A percentile compares a stretch with the other conserved stretches of the same genome.
These are phyloP conservation scores for Macrolepiota albuminosa DNA, from an alignment of 768 basidiomycete genomes.

Conservation along the genomic window DNA sequence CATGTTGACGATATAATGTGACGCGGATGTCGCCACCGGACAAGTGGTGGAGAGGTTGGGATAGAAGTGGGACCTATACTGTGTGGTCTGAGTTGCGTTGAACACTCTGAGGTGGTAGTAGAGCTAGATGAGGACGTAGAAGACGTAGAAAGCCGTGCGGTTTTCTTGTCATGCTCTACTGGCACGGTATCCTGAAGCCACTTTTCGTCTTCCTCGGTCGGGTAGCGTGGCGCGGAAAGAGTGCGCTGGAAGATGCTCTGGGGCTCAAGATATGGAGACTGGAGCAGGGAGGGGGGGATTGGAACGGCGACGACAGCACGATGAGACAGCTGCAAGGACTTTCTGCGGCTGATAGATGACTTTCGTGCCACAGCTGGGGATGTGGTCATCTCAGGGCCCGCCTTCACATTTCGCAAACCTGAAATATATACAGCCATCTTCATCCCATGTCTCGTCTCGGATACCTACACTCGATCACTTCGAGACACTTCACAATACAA, in stretches of 20 bases:
- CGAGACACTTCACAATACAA: neutral
- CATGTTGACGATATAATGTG: slow-evolving; percentile 7
- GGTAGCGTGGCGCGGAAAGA: slow-evolving; percentile 26
- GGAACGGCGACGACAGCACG: slow-evolving; percentile 36
- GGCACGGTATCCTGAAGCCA: slow-evolving; percentile 68
- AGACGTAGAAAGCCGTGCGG: slow-evolving; percentile 2
- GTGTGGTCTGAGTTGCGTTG: neutral
- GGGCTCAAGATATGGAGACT: slow-evolving; percentile 51
- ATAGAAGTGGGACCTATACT: slow-evolving; percentile 1
- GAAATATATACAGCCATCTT: slow-evolving; percentile 1
- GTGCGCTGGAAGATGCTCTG: slow-evolving; percentile 43
- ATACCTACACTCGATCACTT: slow-evolving; percentile 9
- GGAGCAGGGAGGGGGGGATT: slow-evolving; percentile 52
- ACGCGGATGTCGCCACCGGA: slow-evolving; percentile 14
- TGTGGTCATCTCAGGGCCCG: slow-evolving; percentile 3
- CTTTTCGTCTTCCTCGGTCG: slow-evolving; percentile 48
- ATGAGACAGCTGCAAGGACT: slow-evolving; percentile 32
- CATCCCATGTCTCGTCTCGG: slow-evolving; percentile 15
- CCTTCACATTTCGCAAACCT: neutral
- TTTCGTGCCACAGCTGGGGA: slow-evolving; percentile 1
- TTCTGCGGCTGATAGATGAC: slow-evolving; percentile 20
- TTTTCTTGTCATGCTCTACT: slow-evolving; percentile 17
- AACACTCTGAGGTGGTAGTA: neutral
- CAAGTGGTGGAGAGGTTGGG: slow-evolving; percentile 19
- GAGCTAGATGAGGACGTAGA: slow-evolving; percentile 1